Base-by-base conservation (phyloP, 257 asterid genomes). In the Jaltomata sinuosa region DNA sequence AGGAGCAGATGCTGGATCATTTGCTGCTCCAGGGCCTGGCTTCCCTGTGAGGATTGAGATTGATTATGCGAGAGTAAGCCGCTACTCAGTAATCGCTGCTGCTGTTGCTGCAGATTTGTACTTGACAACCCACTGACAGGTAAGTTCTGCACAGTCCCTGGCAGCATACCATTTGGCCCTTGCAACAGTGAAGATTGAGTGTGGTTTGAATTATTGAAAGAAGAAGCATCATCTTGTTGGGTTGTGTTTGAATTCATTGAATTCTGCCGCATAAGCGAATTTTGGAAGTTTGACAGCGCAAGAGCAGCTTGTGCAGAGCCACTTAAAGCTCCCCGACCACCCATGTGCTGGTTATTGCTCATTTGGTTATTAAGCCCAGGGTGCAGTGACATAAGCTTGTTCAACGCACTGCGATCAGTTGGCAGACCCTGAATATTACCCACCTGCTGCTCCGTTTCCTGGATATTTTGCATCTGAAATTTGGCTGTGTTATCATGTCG, bases 221-320 rank as follows among this genome's bases (percentile, higher is more conserved):
- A 91, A 38, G 95, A 86, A 45, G 97, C 84, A 2, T 89, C 87
- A 79, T 93, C 98, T 74, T 90, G 93, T 32, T 90, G 90, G 52
- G 65, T 80, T 52, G 91, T 84, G 54, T 87, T 82, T 12, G 97
- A 87, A 88, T 87, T 93, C 91, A 90, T 92, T 22, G 99, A 94
- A 89, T 88, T 93, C 72, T 94, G 98, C 84, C 98, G 91, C 89
- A 87, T 88, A 79, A 95, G 87, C 89, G 94, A 67, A 87, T 88
- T 95, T 42, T 92, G 98, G 93, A 89, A 97, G 92, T 90, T 93
- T 34, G 91, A 84, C 85, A 92, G 83, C 18, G 94, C 93, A 83
- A 87, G 90, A 87, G 97, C 93, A 40, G 97, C 91, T 87, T 93
- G 97, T 16, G 93, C 96, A 32, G 98, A 90, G 86, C 97, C 95